A percentile compares a stretch with the other conserved stretches of the same genome.
phyloP scores from a whole-genome alignment of 805 yeast species.

The Ogataea polymorpha region DNA sequence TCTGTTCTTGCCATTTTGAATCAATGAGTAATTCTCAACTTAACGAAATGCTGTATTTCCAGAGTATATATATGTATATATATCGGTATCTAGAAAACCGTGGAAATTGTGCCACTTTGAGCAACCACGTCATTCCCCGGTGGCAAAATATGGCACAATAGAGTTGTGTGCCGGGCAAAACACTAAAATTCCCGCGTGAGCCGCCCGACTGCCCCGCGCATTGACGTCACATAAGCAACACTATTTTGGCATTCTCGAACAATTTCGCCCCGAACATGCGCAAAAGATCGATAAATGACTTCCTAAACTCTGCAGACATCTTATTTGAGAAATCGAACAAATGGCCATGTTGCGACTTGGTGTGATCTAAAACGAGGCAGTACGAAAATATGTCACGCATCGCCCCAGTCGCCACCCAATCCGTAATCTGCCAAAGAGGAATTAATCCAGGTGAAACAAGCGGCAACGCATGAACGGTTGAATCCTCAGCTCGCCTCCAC shows the following conservation, averaged over 20 bases:
- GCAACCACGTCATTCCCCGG: conserved; percentile 6
- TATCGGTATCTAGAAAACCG: background rate
- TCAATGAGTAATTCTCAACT: background rate
- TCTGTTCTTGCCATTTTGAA: conserved; percentile 68
- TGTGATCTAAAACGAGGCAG: conserved; percentile 4
- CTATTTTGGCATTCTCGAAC: conserved; percentile 24
- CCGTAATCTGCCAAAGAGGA: conserved; percentile 45
- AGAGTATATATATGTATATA: conserved; percentile 8
- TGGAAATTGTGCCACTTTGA: conserved; percentile 7
- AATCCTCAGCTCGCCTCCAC: conserved; percentile 9
- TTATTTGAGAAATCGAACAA: conserved; percentile 8
- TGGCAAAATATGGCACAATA: background rate
- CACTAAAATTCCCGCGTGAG: conserved; percentile 6
- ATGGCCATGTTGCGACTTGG: background rate
- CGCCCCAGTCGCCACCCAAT: conserved; percentile 32
- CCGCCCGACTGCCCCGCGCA: conserved; percentile 11
- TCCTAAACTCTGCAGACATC: conserved; percentile 18
- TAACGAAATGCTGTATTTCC: background rate
- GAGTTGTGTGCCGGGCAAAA: conserved; percentile 3
- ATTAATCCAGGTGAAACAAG: conserved; percentile 48
- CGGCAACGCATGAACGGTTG: conserved; percentile 31
- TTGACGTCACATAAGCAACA: conserved; percentile 15
- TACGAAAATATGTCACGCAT: conserved; percentile 10
- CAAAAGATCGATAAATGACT: conserved; percentile 38
- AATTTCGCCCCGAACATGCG: conserved; percentile 43